Base-by-base conservation (phyloP, 2,329 filamentous ascomycete species). In the Fusarium pseudoanthophilum region DNA sequence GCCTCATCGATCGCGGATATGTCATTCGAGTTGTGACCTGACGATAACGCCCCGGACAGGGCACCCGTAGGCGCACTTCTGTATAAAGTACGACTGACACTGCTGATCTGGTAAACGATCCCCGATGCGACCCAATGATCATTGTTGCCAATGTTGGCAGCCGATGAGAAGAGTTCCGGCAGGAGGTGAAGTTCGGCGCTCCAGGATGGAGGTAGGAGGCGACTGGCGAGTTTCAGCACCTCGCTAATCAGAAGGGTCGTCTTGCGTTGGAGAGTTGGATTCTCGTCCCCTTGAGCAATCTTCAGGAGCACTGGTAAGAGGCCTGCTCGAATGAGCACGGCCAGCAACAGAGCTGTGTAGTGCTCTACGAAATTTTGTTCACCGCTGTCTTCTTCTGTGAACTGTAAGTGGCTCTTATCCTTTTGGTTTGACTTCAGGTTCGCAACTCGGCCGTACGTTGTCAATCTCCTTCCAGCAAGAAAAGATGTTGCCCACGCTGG, bases 21-120 rank as follows among this genome's bases (percentile, higher is more conserved):
- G 42, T 87, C 86, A 43, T 84, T 84, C 72, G 86, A 79, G 72
- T 83, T 85, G 68, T 84, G 84, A 62, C 82, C 84, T 11, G 83
- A 83, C 2, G 85, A 82, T 18, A 87, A 72, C 13, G 79, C 74
- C 13, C 81, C 79, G 11, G 84, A 82, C 39, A 80, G 71, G 3
- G 78, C 78, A 7, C 82, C 82, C 0, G 87, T 85, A 4, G 88
- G 87, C 11, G 90, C 89, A 53, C 94, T 97, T 64, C 95, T 89
- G 79, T 97, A 97, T 20, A 99, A 84, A 1, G 95, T 98, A 71
- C 94, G 91, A 81, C 95, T 99, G 74, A 99, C 95, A 79, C 95
- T 98, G 83, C 97, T 97, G 60, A 99, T 97, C 80, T 98, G 96
- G 78, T 98, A 99, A 18, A 99, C 94, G 24, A 97, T 97, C 13